A percentile compares a stretch with the other conserved stretches of the same genome.
phyloP scores from a whole-genome alignment of 2,329 filamentous ascomycete genomes.

The Orbilia oligospora region DNA sequence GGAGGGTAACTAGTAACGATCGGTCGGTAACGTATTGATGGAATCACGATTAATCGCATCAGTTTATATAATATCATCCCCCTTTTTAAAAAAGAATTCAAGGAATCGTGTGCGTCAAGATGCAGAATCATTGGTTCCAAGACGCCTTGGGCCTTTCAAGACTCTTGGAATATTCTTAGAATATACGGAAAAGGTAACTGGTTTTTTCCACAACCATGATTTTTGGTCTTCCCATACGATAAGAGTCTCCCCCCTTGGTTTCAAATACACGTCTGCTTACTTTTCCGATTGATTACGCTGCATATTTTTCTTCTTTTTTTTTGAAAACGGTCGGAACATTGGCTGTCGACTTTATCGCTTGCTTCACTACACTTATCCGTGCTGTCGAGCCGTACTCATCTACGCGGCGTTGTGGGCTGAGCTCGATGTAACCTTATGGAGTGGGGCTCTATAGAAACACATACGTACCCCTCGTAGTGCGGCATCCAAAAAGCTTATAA shows the following conservation, averaged over 20 bases:
- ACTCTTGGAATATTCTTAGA: constrained; percentile 17
- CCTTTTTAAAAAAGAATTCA: not conserved
- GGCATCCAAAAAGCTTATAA: not conserved
- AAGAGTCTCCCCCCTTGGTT: not conserved
- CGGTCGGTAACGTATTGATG: not conserved
- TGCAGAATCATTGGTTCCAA: not conserved
- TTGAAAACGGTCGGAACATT: not conserved
- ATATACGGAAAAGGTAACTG: not conserved
- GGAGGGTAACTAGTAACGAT: not conserved
- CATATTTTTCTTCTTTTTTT: not conserved
- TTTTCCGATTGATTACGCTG: not conserved
- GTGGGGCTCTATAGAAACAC: not conserved
- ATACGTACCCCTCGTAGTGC: constrained; percentile 1
- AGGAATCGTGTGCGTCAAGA: not conserved
- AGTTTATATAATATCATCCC: constrained; percentile 1
- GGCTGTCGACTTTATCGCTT: not conserved
- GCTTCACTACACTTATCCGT: not conserved
- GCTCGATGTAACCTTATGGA: not conserved
- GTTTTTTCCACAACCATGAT: not conserved
- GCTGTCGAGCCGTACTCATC: not conserved
- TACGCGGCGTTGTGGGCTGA: constrained; percentile 29
- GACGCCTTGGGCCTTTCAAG: not conserved
- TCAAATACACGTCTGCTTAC: not conserved
- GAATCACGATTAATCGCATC: not conserved
- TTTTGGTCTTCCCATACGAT: not conserved